Evolutionary conservation across 2,329 filamentous ascomycete genomes (phyloP), one percentile per base, ranked within the genome.

Genomic region (Stagonosporopsis rhizophila): DNA sequence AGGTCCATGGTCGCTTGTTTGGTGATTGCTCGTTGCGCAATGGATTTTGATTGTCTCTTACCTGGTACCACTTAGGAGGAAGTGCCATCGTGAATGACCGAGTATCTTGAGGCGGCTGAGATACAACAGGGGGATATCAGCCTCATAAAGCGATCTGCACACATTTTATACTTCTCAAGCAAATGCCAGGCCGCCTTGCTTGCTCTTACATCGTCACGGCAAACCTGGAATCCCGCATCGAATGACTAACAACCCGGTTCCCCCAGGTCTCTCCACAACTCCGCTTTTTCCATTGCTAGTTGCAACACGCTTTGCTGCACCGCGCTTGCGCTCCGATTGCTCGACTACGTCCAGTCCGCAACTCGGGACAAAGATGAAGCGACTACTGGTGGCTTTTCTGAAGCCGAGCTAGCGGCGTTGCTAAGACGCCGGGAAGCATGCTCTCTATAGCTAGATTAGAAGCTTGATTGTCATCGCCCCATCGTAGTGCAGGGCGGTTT

Each of bases 61-160:
- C 79, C 77, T 84, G 83, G 67, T 85, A 86, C 79, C 80, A 82
- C 67, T 84, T 82, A 23, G 83, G 83, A 60, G 82, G 80, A 50
- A 86, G 72, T 69, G 77, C 79, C 83, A 85, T 85, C 61, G 47
- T 75, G 70, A 58, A 46, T 44, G 39, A 32, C 41, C 46, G 44
- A 45, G 22, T 35, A 37, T 42, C 49, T 45, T 54, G 52, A 47
- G 39, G 27, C 37, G 34, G 20, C 53, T 40, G 47, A 56, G 41
- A 49, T 49, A 47, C 56, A 59, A 51, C 58, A 51, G 50, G 44
- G 47, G 50, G 54, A 58, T 54, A 35, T 7, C n/a, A 45, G 42
- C 37, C 50, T 44, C 56, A 48, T 51, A 44, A 19, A 38, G 50
- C 51, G 42, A 47, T 46, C 56, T 42, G 45, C 50, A 53, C 17